Percentiles rank a stretch among this genome's conserved stretches.
These are phyloP conservation scores for Fusarium burgessii DNA, from an alignment of 2,329 filamentous ascomycete species.

Conservation along the genomic window DNA sequence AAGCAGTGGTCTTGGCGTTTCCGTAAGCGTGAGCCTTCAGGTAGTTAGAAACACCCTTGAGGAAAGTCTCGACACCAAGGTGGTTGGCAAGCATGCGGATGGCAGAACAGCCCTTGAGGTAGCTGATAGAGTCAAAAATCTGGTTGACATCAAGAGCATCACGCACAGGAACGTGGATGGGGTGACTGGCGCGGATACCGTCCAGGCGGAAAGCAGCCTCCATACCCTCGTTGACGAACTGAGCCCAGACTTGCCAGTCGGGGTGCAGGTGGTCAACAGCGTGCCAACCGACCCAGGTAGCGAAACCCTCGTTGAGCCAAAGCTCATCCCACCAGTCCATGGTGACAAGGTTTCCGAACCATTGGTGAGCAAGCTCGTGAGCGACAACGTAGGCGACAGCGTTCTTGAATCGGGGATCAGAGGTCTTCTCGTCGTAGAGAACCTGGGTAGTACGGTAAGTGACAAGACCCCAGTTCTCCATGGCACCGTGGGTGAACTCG, in stretches of 20 bases:
- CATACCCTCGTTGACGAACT: conserved; percentile 96
- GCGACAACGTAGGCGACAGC: conserved; percentile 96
- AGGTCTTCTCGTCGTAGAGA: conserved; percentile 93
- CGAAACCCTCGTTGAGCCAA: conserved; percentile 96
- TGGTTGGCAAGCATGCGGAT: conserved; percentile 96
- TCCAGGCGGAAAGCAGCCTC: conserved; percentile 93
- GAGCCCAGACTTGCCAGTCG: conserved; percentile 97
- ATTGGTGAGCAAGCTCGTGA: conserved; percentile 97
- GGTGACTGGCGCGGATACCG: conserved; percentile 89
- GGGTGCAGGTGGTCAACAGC: conserved; percentile 92
- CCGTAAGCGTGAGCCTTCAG: conserved; percentile 89
- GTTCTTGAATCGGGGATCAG: conserved; percentile 91
- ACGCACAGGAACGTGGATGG: conserved; percentile 94
- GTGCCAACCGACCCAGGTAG: conserved; percentile 97
- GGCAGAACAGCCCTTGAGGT: conserved; percentile 94
- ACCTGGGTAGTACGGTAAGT: conserved; percentile 96
- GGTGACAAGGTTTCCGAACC: conserved; percentile 95
- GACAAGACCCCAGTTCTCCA: conserved; percentile 97
- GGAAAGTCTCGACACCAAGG: conserved; percentile 87
- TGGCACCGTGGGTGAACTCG: conserved; percentile 88
- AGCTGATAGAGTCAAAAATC: conserved; percentile 97
- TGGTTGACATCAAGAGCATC: conserved; percentile 97
- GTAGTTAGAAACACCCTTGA: conserved; percentile 90
- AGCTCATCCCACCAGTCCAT: conserved; percentile 98
- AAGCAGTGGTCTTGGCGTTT: conserved; percentile 89